Base-by-base conservation (phyloP, 2,329 filamentous ascomycete species). In the Sarocladiaceae sp. region DNA sequence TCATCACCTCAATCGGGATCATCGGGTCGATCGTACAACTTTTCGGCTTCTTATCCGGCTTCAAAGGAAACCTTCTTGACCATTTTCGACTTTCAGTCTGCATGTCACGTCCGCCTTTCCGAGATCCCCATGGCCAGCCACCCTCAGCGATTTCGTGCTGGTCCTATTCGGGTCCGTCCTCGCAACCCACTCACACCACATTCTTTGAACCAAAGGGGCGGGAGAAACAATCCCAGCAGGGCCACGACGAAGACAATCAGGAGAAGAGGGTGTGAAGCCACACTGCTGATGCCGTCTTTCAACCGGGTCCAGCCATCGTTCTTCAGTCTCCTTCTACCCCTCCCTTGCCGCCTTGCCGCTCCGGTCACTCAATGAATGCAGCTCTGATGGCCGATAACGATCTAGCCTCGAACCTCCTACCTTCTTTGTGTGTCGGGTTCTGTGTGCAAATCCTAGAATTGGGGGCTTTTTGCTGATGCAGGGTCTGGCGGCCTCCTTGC, bases 251-350 rank as follows among this genome's bases (percentile, higher is more conserved):
- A 20, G 23, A 4, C 40, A 46, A n/a, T n/a, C n/a, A n/a, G n/a
- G n/a, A n/a, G n/a, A 46, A 46, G 40, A 28, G 6, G 40, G 40
- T 28, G 40, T 46, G 40, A 46, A 46, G 40, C 40, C 40, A 46
- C 40, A 26, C 15, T 46, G 22, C 22, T 15, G 6, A n/a, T 26
- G 10, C 40, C 22, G 40, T 20, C 40, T 29, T 46, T 46, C 40
- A 26, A 46, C 23, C 40, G 23, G 40, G 40, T 46, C 40, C 25
- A 29, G 40, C 25, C 40, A n/a, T 46, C 13, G 40, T 11, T 17
- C 40, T n/a, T 46, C 25, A 28, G 11, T 17, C 18, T 42, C 10
- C 17, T 22, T 20, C 39, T 18, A 11, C 6, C 35, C 35, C 35
- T 37, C 35, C 35, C 10, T 22, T 40, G 37, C n/a, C n/a, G n/a